A percentile compares a stretch with the other conserved stretches of the same genome.
phyloP scores from a whole-genome alignment of 345 rosid genomes.

The Arabidopsis suecica region DNA sequence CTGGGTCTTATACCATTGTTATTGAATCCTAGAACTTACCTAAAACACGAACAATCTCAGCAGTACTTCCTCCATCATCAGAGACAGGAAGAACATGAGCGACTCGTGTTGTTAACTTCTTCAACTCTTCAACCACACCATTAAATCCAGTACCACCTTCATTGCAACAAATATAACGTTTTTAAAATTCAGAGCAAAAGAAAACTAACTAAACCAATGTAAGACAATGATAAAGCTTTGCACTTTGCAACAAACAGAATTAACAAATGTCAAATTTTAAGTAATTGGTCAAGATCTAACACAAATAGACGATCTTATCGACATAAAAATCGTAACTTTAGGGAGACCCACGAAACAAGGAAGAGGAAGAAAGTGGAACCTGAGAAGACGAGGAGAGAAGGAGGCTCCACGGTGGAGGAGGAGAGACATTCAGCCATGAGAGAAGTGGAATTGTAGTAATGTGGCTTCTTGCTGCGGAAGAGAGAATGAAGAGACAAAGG shows the following conservation, averaged over 20 bases:
- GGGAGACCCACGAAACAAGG: neutral
- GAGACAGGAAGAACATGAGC: slow-evolving; percentile 96
- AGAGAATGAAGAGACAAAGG: slow-evolving; percentile 24
- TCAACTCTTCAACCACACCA: slow-evolving; percentile 91
- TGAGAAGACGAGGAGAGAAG: slow-evolving; percentile 92
- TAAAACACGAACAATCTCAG: slow-evolving; percentile 96
- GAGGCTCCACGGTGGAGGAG: slow-evolving; percentile 52
- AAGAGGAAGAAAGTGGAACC: slow-evolving; percentile 40
- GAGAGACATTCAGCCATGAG: slow-evolving; percentile 51
- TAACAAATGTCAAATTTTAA: neutral
- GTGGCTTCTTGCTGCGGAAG: slow-evolving; percentile 21
- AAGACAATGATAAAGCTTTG: neutral
- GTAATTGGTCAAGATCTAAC: slow-evolving; percentile 9
- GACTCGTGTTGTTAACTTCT: slow-evolving; percentile 79
- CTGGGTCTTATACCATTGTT: neutral
- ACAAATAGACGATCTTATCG: slow-evolving; percentile 5
- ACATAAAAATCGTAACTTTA: slow-evolving; percentile 6
- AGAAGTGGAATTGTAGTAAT: slow-evolving; percentile 26
- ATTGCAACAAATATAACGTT: slow-evolving; percentile 3
- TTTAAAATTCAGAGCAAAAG: neutral
- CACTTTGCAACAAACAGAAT: neutral
- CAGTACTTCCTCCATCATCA: slow-evolving; percentile 97
- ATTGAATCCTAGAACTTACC: slow-evolving; percentile 47
- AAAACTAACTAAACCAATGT: neutral
- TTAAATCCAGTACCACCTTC: slow-evolving; percentile 94